Evolutionary conservation across 169 alveolate genomes (phyloP), one percentile per base, ranked within the genome.

Genomic region (Prorocentrum cordatum): DNA sequence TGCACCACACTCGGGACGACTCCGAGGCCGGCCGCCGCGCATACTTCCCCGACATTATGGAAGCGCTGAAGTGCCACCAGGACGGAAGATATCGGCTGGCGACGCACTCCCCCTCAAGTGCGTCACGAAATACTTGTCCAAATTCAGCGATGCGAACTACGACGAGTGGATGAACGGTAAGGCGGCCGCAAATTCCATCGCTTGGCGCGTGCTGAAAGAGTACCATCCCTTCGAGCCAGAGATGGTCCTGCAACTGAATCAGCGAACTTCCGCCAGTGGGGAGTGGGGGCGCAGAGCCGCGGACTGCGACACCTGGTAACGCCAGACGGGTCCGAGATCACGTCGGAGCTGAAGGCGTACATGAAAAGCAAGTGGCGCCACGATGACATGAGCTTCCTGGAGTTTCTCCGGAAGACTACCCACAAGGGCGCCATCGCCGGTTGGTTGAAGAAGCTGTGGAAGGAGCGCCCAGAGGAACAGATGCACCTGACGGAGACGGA

Each of bases 221-320:
- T 58, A 54, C 42, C 14, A 35, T 59, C 59, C 59, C 32, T 9
- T 16, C 36, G 87, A 50, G 42, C 87, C 87, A 2, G 87, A 77
- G 87, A 73, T 73, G 85, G 6, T 38, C 20, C n/a, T 73, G 59
- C 71, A 47, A 24, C 59, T 73, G 36, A 50, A 29, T 68, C 71
- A 5, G 50, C 68, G 14, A 59, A 73, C 26, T 77, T 33, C 42
- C 71, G 87, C 29, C 87, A 77, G 31, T 77, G 72, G 87, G 61
- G 18, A 24, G 7, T 47, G 6, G 61, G 61, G 5, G 18, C 61
- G 7, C 26, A 5, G 61, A 47, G 27, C 24, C 26, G 61, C 16
- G 87, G 87, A 50, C 70, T 9, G 36, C n/a, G n/a, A n/a, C n/a
- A n/a, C n/a, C n/a, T n/a, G n/a, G n/a, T n/a, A n/a, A n/a, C n/a